phyloP scores from a whole-genome alignment of 495 filamentous ascomycete genomes.

The Elaphomyces granulatus region DNA sequence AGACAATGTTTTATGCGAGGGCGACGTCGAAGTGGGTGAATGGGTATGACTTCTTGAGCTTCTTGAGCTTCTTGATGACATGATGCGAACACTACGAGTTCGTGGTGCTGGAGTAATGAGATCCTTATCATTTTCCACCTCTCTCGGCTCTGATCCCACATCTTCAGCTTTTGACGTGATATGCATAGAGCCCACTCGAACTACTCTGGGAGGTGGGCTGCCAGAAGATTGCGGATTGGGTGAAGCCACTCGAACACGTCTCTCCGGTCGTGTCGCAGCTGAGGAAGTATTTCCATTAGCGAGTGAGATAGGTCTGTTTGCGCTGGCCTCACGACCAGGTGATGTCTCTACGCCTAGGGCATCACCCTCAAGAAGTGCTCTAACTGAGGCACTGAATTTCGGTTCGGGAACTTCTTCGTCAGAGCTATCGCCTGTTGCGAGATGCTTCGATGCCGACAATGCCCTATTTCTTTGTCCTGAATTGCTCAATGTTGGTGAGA shows the following conservation, averaged over 20 bases:
- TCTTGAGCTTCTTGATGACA: slow-evolving; percentile 19
- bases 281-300: slow-evolving; percentile 11
- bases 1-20: slow-evolving; percentile 22
- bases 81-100: slow-evolving; percentile 48
- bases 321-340: slow-evolving; percentile 31
- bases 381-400: slow-evolving; percentile 66
- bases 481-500: slow-evolving; percentile 22
- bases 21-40: slow-evolving; percentile 29
- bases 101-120: slow-evolving; percentile 54
- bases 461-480: slow-evolving; percentile 9
- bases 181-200: slow-evolving; percentile 40
- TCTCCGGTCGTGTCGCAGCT: slow-evolving; percentile 19
- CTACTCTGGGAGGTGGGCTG: slow-evolving; percentile 37
- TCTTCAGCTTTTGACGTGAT: slow-evolving; percentile 22
- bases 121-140: slow-evolving; percentile 25
- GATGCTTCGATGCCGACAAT: slow-evolving; percentile 17
- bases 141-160: slow-evolving; percentile 13
- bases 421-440: slow-evolving; percentile 50
- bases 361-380: slow-evolving; percentile 56
- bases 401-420: slow-evolving; percentile 59
- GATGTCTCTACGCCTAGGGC: slow-evolving; percentile 36
- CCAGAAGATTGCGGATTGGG: slow-evolving; percentile 28
- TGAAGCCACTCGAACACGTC: slow-evolving; percentile 26
- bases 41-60: slow-evolving; percentile 14
- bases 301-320: slow-evolving; percentile 15